Evolutionary conservation across 345 rosid species (phyloP).

Genomic region (Dipteronia sinensis): DNA sequence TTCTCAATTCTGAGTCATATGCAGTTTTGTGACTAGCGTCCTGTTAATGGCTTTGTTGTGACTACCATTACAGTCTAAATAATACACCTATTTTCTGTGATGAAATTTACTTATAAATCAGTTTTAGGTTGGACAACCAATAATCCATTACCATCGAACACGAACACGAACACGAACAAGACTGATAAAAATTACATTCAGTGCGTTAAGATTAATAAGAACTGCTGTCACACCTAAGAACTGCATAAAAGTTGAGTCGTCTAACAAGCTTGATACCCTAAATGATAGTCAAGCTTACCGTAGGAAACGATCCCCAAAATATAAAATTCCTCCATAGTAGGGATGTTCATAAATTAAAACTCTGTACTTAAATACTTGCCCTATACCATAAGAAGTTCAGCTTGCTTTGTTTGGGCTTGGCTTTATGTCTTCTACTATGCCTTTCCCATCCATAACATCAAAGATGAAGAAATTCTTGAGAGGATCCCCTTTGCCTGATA

Average conservation of each 20-base stretch:
- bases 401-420: slow-evolving; percentile 31
- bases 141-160: background rate
- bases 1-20: background rate
- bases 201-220: background rate
- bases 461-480: slow-evolving; percentile 91
- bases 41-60: no score
- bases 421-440: slow-evolving; percentile 74
- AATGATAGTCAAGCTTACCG: no score
- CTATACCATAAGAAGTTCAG: slow-evolving; percentile 14
- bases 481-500: slow-evolving; percentile 89
- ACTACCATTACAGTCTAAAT: background rate
- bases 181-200: background rate
- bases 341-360: background rate
- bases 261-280: background rate
- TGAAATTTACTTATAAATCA: background rate
- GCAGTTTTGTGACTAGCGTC: no score
- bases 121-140: background rate
- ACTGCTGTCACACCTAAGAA: no score
- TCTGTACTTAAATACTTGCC: background rate
- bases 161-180: background rate
- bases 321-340: no score
- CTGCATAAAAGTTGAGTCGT: background rate
- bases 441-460: slow-evolving; percentile 88
- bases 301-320: no score
- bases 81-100: background rate